Conservation (phyloP, 495 filamentous ascomycete genomes). For the Collariella sp. region DNA sequence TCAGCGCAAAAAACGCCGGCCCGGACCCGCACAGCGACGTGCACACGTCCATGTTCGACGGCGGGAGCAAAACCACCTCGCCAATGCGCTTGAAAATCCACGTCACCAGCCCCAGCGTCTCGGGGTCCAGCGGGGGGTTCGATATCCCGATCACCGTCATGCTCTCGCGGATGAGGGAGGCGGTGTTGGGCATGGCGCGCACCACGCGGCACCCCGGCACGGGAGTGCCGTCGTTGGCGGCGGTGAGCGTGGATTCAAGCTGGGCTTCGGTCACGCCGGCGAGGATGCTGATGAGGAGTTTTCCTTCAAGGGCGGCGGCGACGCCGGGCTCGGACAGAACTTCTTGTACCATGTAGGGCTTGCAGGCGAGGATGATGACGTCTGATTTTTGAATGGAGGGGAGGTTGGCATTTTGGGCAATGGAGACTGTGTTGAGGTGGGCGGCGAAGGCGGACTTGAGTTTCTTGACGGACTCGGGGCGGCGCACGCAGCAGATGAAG, state of each 20-base stretch:
- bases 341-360: constrained; percentile 62
- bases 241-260: constrained; percentile 52
- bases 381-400: constrained; percentile 49
- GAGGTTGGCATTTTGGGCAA: constrained; percentile 50
- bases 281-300: constrained; percentile 75
- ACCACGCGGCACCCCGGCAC: constrained; percentile 51
- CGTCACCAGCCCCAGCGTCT: constrained; percentile 48
- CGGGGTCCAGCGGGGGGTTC: constrained; percentile 45
- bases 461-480: constrained; percentile 51
- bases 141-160: constrained; percentile 72
- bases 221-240: constrained; percentile 27
- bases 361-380: constrained; percentile 65
- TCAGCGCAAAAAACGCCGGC: constrained; percentile 69
- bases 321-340: constrained; percentile 59
- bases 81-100: constrained; percentile 75
- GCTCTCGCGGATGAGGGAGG: constrained; percentile 57
- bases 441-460: constrained; percentile 51
- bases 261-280: constrained; percentile 67
- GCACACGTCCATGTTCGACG: constrained; percentile 60
- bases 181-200: constrained; percentile 73
- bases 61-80: constrained; percentile 54
- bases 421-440: constrained; percentile 38
- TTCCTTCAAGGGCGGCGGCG: constrained; percentile 59
- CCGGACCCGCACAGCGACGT: constrained; percentile 72
- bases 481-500: constrained; percentile 70